These are phyloP conservation scores for Croton laevigatus DNA, from an alignment of 441 rosid genomes.

Conservation along the genomic window DNA sequence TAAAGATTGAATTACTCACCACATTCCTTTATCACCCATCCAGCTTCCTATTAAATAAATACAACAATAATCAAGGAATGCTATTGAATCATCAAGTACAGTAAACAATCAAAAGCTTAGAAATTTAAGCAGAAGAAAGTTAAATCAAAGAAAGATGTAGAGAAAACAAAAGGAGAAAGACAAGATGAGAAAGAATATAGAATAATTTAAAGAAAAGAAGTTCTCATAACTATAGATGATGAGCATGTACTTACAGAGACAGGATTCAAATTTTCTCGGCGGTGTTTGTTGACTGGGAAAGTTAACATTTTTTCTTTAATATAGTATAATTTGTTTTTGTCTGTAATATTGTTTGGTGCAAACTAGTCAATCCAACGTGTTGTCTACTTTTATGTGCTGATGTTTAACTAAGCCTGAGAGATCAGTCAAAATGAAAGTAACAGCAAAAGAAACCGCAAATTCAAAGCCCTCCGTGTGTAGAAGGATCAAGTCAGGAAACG, in stretches of 20 bases:
- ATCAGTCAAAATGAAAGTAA: neutral
- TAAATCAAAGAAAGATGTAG: conserved; percentile 8
- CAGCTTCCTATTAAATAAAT: conserved; percentile 10
- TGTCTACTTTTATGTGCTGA: neutral
- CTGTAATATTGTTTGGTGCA: neutral
- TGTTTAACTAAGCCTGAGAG: neutral
- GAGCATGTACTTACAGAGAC: conserved; percentile 18
- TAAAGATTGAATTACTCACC: conserved; percentile 10
- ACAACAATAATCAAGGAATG: conserved; percentile 15
- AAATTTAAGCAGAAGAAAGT: conserved; percentile 16
- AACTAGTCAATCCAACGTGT: neutral
- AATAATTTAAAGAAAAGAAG: neutral
- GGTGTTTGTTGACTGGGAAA: conserved; percentile 38
- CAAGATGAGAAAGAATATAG: neutral
- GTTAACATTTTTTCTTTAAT: neutral
- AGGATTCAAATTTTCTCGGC: conserved; percentile 20
- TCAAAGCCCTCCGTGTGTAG: neutral
- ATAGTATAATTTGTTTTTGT: neutral
- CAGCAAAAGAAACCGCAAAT: neutral
- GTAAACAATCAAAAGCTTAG: neutral
- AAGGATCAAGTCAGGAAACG: neutral
- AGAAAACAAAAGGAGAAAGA: neutral
- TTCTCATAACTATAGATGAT: neutral
- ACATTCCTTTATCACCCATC: conserved; percentile 4
- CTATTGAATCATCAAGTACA: neutral